Base-by-base conservation (phyloP, 2,329 filamentous ascomycete species). In the Colletotrichum sp. region DNA sequence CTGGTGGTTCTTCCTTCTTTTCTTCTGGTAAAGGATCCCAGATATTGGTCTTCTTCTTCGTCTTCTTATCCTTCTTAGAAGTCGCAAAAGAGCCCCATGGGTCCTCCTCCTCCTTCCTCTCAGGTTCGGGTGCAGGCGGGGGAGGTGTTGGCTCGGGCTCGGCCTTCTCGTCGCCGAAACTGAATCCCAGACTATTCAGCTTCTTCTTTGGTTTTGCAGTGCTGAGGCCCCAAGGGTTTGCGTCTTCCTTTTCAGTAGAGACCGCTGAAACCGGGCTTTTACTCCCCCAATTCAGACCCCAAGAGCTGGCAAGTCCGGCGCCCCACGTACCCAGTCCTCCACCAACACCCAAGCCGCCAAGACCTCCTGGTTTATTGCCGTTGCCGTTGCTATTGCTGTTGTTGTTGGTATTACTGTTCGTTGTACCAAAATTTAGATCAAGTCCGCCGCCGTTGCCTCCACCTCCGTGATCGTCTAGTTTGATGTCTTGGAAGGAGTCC, bases 401-500 rank as follows among this genome's bases (percentile, higher is more conserved):
- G 80, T 76, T 52, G 83, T 81, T 78, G 34, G 39, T n/a, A n/a
- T 66, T 34, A 15, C 30, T 60, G 30, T 90, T 83, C n/a, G 85
- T 84, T n/a, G 85, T 82, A 66, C 88, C 89, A 79, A 92, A 88
- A 75, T 87, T 89, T 16, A 92, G 81, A 77, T 92, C 90, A 8
- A 92, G 81, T 71, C 91, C 90, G 2, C 91, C 90, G n/a, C 68
- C 65, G 64, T 48, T 68, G 27, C 57, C 65, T 25, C 60, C 48
- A 28, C 73, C 68, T 64, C 86, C 87, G 30, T 84, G 81, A 72
- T 93, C 92, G 78, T 92, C 90, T 30, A 95, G 83, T 79, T 91
- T 94, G 78, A 95, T 91, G 32, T 95, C 93, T 60, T 94, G 89
- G 78, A 95, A 94, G 8, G 82, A 78, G 67, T 87, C 88, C 27